Base-by-base conservation (phyloP, 352 stramenopile genomes). In the Globisporangium spinosum region DNA sequence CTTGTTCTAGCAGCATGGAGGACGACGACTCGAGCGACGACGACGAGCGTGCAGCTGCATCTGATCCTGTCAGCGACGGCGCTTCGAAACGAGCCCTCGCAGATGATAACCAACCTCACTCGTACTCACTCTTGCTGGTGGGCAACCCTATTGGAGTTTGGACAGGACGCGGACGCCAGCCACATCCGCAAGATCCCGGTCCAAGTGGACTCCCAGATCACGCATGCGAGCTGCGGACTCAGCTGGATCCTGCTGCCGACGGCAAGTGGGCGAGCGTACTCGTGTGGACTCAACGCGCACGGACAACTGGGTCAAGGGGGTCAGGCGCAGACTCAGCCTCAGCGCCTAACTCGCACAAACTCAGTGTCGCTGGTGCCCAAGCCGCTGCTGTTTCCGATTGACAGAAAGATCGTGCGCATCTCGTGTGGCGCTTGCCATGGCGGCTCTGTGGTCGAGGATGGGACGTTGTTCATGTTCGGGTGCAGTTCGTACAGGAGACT, bases 391-490 rank as follows among this genome's bases (percentile, higher is more conserved):
- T 62, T 78, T 60, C 72, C 51, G 34, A 49, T 60, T 38, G 71
- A 49, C 61, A 65, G 56, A 6, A 71, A 65, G 29, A 86, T 93
- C 40, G 51, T 73, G 0, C 72, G 74, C 15, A 65, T 93, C 12
- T 82, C 84, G 4, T 90, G 82, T 59, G 84, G 84, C 3, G 74
- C 72, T 51, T 53, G 58, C 0, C 84, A 93, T 27, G 84, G 84
- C 29, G 84, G 82, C 8, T 87, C 90, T 29, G 68, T 93, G 10
- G 51, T 84, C n/a, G 80, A 91, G 45, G 63, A 40, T 13, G 84
- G 84, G 0, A 70, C 71, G 62, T 62, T 93, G 0, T 93, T 85
- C 55, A 93, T 87, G 82, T 89, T 91, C 65, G 84, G 82, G 1
- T 86, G 80, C 61, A 79, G 77, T 2, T 76, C 78, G 20, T 91